Base-by-base conservation (phyloP, 495 filamentous ascomycete genomes). In the Glarea lozoyensis region DNA sequence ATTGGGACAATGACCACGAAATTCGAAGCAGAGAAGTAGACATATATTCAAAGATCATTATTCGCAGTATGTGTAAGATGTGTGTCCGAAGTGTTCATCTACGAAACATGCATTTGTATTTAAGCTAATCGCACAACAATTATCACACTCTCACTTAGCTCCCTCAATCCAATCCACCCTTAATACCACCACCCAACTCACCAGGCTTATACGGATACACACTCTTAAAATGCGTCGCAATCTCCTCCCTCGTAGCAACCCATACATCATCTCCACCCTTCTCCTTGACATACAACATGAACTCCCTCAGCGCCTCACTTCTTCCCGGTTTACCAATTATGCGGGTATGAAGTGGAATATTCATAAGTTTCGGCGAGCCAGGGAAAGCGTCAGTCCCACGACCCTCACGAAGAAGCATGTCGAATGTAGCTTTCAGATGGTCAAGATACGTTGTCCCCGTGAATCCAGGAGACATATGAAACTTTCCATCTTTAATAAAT, bases 1-100 rank as follows among this genome's bases (percentile, higher is more conserved):
- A 64, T 68, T 44, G 67, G 66, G 18, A 68, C 66, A 37, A 45
- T 72, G 40, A 54, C 57, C 24, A 69, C 64, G 32, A 57, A 63
- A 23, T 60, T 69, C 42, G 49, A 66, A 55, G 57, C 58, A 21
- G 64, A 69, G 58, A 58, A 62, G 42, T 70, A 59, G 44, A 37
- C n/a, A n/a, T n/a, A n/a, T n/a, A n/a, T n/a, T n/a, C n/a, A n/a
- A n/a, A n/a, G n/a, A n/a, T n/a, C n/a, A n/a, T n/a, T n/a, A n/a
- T n/a, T n/a, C n/a, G n/a, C n/a, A n/a, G n/a, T n/a, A n/a, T n/a
- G n/a, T n/a, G n/a, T n/a, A n/a, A n/a, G n/a, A n/a, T n/a, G n/a
- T n/a, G n/a, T n/a, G n/a, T n/a, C n/a, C n/a, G n/a, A n/a, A n/a
- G n/a, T n/a, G n/a, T n/a, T n/a, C n/a, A n/a, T n/a, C n/a, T n/a